Conservation (phyloP, 2,329 filamentous ascomycete genomes). For the Aspergillus uvarum region DNA sequence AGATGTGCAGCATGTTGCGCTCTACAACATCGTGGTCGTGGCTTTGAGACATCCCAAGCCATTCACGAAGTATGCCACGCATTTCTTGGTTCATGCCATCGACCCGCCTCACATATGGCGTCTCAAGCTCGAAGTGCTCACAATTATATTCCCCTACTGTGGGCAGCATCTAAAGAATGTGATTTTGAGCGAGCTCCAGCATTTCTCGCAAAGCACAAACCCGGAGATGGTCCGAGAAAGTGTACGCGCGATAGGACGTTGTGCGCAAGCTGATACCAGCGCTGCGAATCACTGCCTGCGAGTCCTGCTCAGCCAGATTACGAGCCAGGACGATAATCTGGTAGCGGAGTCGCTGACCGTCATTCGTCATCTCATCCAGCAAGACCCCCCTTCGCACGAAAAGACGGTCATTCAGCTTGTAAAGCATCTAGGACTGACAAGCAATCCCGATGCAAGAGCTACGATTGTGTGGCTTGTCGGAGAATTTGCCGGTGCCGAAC, state of each 20-base stretch:
- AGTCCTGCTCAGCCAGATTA: slow-evolving; percentile 81
- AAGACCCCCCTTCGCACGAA: slow-evolving; percentile 75
- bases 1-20: slow-evolving; percentile 83
- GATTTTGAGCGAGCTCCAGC: slow-evolving; percentile 87
- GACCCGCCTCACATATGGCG: slow-evolving; percentile 83
- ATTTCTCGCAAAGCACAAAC: slow-evolving; percentile 78
- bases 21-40: slow-evolving; percentile 95
- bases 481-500: slow-evolving; percentile 79
- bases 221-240: slow-evolving; percentile 80
- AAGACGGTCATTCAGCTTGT: slow-evolving; percentile 86
- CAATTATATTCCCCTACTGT: slow-evolving; percentile 84
- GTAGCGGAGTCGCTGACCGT: slow-evolving; percentile 93
- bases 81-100: slow-evolving; percentile 80
- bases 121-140: slow-evolving; percentile 86
- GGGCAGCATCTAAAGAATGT: slow-evolving; percentile 75
- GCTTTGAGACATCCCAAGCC: slow-evolving; percentile 71
- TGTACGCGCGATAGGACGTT: slow-evolving; percentile 88
- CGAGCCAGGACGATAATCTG: slow-evolving; percentile 79
- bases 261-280: slow-evolving; percentile 72
- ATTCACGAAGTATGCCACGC: slow-evolving; percentile 85
- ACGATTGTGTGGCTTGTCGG: slow-evolving; percentile 98
- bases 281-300: slow-evolving; percentile 78
- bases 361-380: slow-evolving; percentile 91
- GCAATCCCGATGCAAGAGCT: slow-evolving; percentile 82
- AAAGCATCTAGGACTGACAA: slow-evolving; percentile 85